Conservation (phyloP, 257 asterid genomes). For the Lithospermum erythrorhizon region DNA sequence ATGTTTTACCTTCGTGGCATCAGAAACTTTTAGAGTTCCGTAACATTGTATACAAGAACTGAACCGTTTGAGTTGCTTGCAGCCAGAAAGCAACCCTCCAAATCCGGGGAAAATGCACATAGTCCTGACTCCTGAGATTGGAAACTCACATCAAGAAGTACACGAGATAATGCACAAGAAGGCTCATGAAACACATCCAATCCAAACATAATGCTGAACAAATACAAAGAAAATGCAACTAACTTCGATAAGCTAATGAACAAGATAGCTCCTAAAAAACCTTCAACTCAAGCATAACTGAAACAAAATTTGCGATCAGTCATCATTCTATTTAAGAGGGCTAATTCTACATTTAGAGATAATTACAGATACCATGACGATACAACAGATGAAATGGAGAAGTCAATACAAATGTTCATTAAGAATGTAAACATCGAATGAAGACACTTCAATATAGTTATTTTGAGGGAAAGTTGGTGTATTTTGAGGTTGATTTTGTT, state of each 20-base stretch:
- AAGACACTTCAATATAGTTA: slow-evolving; percentile 8
- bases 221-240: background rate
- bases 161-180: background rate
- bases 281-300: background rate
- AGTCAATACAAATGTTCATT: background rate
- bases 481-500: too few species aligned
- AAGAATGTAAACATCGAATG: background rate
- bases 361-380: too few species aligned
- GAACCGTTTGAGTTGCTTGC: slow-evolving; percentile 77
- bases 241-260: background rate
- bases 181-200: background rate
- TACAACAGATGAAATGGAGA: background rate
- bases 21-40: slow-evolving; percentile 69
- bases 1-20: slow-evolving; percentile 66
- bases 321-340: background rate
- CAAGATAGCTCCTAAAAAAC: too few species aligned
- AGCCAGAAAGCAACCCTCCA: slow-evolving; percentile 79
- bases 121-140: slow-evolving; percentile 78
- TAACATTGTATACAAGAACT: slow-evolving; percentile 68
- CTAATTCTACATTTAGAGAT: background rate
- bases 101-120: slow-evolving; percentile 71
- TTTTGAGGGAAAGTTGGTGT: too few species aligned
- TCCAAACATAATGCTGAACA: background rate
- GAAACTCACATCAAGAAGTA: slow-evolving; percentile 9
- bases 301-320: background rate